These are phyloP conservation scores for Aureobasidium sp. DNA, from an alignment of 2,329 filamentous ascomycete genomes.

Conservation along the genomic window DNA sequence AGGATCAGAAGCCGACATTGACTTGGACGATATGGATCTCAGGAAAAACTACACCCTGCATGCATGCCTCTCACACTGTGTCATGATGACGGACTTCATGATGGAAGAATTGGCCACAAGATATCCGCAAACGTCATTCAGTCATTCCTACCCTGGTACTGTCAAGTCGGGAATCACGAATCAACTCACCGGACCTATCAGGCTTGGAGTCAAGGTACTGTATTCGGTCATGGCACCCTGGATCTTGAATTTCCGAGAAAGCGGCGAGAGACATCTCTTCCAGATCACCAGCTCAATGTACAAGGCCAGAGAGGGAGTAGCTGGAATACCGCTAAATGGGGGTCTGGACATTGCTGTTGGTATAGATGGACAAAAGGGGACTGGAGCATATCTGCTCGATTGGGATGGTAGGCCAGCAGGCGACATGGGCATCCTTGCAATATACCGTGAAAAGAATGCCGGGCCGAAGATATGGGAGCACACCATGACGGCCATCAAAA, in stretches of 20 bases:
- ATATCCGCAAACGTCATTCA: slow-evolving; percentile 41
- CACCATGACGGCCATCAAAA: slow-evolving; percentile 27
- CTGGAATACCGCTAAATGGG: slow-evolving; percentile 24
- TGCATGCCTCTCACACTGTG: slow-evolving; percentile 33
- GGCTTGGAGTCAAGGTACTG: slow-evolving; percentile 27
- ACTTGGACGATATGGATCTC: slow-evolving; percentile 39
- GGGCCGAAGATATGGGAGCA: slow-evolving; percentile 30
- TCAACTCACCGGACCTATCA: slow-evolving; percentile 27
- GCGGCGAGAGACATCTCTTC: slow-evolving; percentile 40
- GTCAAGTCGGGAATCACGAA: slow-evolving; percentile 40
- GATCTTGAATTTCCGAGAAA: slow-evolving; percentile 34
- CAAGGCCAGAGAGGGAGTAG: slow-evolving; percentile 20
- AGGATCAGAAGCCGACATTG: slow-evolving; percentile 45
- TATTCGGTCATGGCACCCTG: slow-evolving; percentile 31
- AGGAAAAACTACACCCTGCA: slow-evolving; percentile 31
- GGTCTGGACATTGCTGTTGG: slow-evolving; percentile 24
- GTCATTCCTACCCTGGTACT: slow-evolving; percentile 42
- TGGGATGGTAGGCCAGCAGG: slow-evolving; percentile 30
- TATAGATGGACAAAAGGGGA: slow-evolving; percentile 25
- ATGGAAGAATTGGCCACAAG: slow-evolving; percentile 42
- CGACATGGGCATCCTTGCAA: slow-evolving; percentile 25
- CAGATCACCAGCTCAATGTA: slow-evolving; percentile 30
- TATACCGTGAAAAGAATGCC: slow-evolving; percentile 26
- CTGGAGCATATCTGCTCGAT: slow-evolving; percentile 31
- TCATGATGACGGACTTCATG: slow-evolving; percentile 44